Conservation (phyloP, 805 yeast species). For the Sungouiozyma intestinalis region DNA sequence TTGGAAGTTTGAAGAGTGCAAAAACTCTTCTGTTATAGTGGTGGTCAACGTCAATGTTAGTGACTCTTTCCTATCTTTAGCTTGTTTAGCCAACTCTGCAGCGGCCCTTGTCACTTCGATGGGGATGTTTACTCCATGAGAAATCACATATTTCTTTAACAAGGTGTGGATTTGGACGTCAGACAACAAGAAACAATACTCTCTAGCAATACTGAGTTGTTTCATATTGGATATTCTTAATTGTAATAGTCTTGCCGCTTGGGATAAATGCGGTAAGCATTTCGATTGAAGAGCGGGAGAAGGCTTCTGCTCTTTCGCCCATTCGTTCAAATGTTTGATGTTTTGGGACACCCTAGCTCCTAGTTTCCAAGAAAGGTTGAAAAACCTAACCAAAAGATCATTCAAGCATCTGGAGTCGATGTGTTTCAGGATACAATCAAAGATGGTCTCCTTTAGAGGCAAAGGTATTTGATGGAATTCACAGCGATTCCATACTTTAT, state of each 20-base stretch:
- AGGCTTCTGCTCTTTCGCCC: conserved; percentile 5
- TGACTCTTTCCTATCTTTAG: conserved; percentile 1
- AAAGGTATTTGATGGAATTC: conserved; percentile 75
- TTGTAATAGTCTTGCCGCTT: conserved; percentile 9
- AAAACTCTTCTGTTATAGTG: not conserved
- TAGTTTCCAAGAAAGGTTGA: conserved; percentile 8
- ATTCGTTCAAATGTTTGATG: conserved; percentile 2
- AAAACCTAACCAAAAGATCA: conserved; percentile 7
- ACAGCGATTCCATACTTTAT: conserved; percentile 82
- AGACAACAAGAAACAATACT: conserved; percentile 8
- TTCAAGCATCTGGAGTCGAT: conserved; percentile 8
- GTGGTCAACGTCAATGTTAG: conserved; percentile 3
- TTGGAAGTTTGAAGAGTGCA: not conserved
- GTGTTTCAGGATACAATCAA: conserved; percentile 2
- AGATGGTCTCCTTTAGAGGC: conserved; percentile 23
- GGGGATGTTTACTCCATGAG: conserved; percentile 6
- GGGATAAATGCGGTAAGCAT: conserved; percentile 4
- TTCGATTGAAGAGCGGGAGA: not conserved
- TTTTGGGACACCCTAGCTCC: conserved; percentile 6
- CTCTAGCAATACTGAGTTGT: conserved; percentile 7
- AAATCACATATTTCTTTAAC: conserved; percentile 9
- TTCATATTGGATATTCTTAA: conserved; percentile 7
- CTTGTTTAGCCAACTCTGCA: conserved; percentile 6
- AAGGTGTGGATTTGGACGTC: conserved; percentile 8
- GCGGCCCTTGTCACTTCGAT: conserved; percentile 7